A percentile compares a stretch with the other conserved stretches of the same genome.
Evolutionary conservation across 305 asterid species (phyloP).

Genomic region (Fraxinus dipetala): DNA sequence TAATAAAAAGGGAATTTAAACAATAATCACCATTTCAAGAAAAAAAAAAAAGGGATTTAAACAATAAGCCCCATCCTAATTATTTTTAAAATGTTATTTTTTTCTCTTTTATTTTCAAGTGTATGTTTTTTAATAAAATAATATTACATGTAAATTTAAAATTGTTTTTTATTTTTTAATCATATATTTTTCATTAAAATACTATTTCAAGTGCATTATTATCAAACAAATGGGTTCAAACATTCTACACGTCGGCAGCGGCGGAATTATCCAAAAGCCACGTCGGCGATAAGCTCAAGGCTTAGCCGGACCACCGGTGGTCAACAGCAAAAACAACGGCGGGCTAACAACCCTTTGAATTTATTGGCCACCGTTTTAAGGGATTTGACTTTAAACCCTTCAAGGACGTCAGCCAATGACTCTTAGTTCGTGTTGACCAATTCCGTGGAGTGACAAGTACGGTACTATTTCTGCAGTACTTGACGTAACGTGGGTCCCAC

Average conservation of each 20-base stretch:
- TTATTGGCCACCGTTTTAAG: constrained; percentile 17
- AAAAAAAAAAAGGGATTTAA: neutral
- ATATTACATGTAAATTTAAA: too few relatives aligned
- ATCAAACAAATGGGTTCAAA: neutral
- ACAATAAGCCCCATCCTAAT: neutral
- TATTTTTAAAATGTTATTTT: too few relatives aligned
- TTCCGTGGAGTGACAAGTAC: constrained; percentile 23
- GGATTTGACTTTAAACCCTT: neutral
- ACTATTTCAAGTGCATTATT: too few relatives aligned
- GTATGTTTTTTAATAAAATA: too few relatives aligned
- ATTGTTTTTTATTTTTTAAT: too few relatives aligned
- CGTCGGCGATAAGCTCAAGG: constrained; percentile 23
- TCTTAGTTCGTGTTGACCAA: neutral
- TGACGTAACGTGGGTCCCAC: neutral
- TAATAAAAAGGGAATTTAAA: neutral
- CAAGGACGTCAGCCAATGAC: constrained; percentile 26
- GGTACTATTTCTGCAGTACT: neutral
- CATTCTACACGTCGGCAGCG: neutral
- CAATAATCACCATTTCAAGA: neutral
- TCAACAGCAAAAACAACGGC: neutral
- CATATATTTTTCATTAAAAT: too few relatives aligned
- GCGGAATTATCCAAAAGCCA: neutral
- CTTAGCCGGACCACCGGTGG: neutral
- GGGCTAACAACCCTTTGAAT: neutral
- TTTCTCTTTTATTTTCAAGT: too few relatives aligned